phyloP scores from a whole-genome alignment of 2,329 filamentous ascomycete species.

The Pseudocercospora fijiensis region DNA sequence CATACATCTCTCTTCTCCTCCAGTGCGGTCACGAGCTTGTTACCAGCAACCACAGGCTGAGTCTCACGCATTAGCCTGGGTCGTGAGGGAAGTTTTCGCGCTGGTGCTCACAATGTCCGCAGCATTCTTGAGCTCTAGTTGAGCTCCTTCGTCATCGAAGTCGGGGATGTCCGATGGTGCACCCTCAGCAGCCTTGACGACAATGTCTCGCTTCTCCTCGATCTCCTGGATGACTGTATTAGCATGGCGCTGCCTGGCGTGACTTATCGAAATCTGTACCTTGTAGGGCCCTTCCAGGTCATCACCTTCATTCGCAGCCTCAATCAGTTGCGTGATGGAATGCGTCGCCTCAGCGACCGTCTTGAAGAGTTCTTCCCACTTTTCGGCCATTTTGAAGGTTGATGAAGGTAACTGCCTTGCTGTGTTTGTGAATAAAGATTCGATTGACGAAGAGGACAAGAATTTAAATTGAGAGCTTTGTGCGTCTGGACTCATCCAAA shows the following conservation, averaged over 20 bases:
- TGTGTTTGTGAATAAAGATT: not conserved
- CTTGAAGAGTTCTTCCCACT: constrained; percentile 28
- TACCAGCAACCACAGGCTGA: constrained; percentile 23
- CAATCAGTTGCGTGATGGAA: constrained; percentile 24
- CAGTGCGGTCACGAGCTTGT: constrained; percentile 23
- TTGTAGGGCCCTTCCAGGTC: constrained; percentile 21
- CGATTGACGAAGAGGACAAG: not conserved
- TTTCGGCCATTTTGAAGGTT: constrained; percentile 22
- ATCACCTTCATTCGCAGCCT: constrained; percentile 26
- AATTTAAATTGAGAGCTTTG: not conserved
- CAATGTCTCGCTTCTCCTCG: constrained; percentile 20
- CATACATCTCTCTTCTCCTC: constrained; percentile 25
- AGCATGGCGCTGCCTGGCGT: not conserved
- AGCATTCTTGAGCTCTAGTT: constrained; percentile 25
- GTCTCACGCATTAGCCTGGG: not conserved
- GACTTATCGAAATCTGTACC: constrained; percentile 6
- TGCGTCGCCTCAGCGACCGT: constrained; percentile 26
- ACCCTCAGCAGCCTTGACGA: constrained; percentile 24
- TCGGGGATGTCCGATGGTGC: constrained; percentile 23
- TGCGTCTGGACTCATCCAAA: constrained; percentile 4
- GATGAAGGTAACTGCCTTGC: not conserved
- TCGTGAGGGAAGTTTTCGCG: not conserved
- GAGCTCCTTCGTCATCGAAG: constrained; percentile 26
- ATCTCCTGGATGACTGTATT: constrained; percentile 17
- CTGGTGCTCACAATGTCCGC: constrained; percentile 17